These are phyloP conservation scores for Closterium sp. DNA, from an alignment of 139 green algal genomes.

Conservation along the genomic window DNA sequence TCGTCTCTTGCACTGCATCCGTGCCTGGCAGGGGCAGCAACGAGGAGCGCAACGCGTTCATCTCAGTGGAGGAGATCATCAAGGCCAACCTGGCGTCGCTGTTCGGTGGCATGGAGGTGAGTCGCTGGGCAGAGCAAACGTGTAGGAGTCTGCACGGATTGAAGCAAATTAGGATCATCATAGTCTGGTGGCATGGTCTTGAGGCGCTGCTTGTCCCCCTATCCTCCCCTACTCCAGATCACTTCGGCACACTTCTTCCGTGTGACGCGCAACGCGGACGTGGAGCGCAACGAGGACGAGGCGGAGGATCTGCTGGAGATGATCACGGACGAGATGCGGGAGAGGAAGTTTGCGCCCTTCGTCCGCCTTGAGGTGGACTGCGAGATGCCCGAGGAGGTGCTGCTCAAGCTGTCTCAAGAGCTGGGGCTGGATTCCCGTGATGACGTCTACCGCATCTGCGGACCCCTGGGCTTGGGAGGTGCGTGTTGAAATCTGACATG, in stretches of 20 bases:
- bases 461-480: constrained; percentile 51
- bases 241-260: constrained; percentile 52
- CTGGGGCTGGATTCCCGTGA: constrained; percentile 25
- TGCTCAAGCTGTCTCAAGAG: constrained; percentile 47
- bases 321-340: constrained; percentile 63
- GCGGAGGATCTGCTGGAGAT: constrained; percentile 68
- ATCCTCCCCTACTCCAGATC: constrained; percentile 8
- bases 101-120: constrained; percentile 60
- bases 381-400: constrained; percentile 51
- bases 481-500: too few relatives aligned
- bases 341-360: constrained; percentile 62
- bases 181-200: too few relatives aligned
- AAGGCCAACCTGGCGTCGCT: constrained; percentile 56
- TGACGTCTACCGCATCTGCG: constrained; percentile 50
- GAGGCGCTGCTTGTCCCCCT: too few relatives aligned
- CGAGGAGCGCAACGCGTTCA: constrained; percentile 35
- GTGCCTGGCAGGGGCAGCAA: constrained; percentile 3
- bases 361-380: constrained; percentile 61
- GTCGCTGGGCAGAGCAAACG: too few relatives aligned
- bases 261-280: constrained; percentile 63
- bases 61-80: constrained; percentile 60
- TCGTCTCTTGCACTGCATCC: too few relatives aligned
- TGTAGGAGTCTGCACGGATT: too few relatives aligned
- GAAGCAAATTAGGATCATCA: too few relatives aligned
- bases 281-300: constrained; percentile 66